These are phyloP conservation scores for Rosa chinensis DNA, from an alignment of 306 rosid genomes.

Conservation along the genomic window DNA sequence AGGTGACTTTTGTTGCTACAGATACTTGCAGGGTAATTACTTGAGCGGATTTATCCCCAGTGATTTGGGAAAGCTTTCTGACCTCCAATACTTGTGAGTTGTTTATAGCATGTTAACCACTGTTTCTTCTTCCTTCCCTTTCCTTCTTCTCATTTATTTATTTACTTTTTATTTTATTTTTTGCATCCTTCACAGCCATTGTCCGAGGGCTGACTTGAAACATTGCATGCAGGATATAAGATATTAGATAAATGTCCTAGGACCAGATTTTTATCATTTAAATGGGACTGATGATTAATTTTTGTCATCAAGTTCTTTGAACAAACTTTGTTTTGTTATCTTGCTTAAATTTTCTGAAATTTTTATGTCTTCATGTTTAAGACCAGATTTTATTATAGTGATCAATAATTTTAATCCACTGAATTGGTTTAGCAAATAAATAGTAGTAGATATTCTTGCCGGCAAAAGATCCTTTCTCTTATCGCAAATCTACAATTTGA, in stretches of 20 bases:
- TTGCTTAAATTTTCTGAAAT: neutral
- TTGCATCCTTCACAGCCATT: neutral
- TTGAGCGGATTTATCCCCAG: conserved; percentile 80
- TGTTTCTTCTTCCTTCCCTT: conserved; percentile 5
- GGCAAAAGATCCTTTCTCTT: neutral
- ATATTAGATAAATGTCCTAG: neutral
- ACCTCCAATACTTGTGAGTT: conserved; percentile 74
- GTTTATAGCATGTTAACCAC: conserved; percentile 19
- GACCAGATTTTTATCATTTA: neutral
- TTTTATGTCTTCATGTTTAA: neutral
- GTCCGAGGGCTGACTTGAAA: neutral
- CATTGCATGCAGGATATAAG: neutral
- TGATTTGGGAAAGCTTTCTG: conserved; percentile 81
- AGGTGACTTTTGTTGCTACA: conserved; percentile 41
- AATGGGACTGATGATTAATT: neutral
- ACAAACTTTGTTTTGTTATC: neutral
- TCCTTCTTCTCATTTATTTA: neutral
- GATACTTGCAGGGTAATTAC: conserved; percentile 96
- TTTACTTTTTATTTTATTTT: neutral
- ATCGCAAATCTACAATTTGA: neutral
- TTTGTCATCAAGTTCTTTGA: neutral
- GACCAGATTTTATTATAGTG: neutral
- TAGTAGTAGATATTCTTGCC: neutral
- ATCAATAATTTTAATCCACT: neutral
- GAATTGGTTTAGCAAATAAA: neutral